Percentiles rank a stretch among this genome's conserved stretches.
phyloP scores from a whole-genome alignment of 2,329 filamentous ascomycete genomes.

The Sclerotinia sclerotiorum region DNA sequence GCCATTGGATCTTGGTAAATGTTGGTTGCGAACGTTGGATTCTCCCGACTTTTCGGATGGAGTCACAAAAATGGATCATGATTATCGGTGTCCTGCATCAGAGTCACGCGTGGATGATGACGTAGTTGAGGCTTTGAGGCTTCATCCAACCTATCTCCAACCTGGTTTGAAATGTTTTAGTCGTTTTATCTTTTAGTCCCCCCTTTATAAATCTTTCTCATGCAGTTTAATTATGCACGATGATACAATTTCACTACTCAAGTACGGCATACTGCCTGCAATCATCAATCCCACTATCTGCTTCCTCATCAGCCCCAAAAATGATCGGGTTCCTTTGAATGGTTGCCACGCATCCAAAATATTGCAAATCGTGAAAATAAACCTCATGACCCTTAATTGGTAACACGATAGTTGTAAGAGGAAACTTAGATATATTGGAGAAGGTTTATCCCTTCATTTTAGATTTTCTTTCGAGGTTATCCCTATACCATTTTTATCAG shows the following conservation, averaged over 20 bases:
- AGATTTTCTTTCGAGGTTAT: not conserved
- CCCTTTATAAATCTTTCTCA: not conserved
- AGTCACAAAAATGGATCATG: not conserved
- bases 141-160: not conserved
- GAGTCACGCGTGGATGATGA: slow-evolving; percentile 7
- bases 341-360: slow-evolving; percentile 15
- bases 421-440: slow-evolving; percentile 1
- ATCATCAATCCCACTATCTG: not conserved
- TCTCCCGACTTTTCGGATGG: not conserved
- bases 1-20: not conserved
- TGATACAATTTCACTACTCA: not conserved
- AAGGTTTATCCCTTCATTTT: not conserved
- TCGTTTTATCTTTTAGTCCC: not conserved
- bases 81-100: not conserved
- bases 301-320: not conserved
- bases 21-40: not conserved
- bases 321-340: not conserved
- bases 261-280: not conserved
- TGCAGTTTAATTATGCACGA: slow-evolving; percentile 3
- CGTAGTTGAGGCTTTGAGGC: slow-evolving; percentile 12
- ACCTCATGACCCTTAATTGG: slow-evolving; percentile 14
- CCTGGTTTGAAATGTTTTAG: not conserved
- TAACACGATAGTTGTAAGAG: not conserved
- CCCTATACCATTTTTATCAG: not conserved
- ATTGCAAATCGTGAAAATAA: not conserved